phyloP scores from a whole-genome alignment of 164 flowering plant genomes.

The Aristolochia californica region DNA sequence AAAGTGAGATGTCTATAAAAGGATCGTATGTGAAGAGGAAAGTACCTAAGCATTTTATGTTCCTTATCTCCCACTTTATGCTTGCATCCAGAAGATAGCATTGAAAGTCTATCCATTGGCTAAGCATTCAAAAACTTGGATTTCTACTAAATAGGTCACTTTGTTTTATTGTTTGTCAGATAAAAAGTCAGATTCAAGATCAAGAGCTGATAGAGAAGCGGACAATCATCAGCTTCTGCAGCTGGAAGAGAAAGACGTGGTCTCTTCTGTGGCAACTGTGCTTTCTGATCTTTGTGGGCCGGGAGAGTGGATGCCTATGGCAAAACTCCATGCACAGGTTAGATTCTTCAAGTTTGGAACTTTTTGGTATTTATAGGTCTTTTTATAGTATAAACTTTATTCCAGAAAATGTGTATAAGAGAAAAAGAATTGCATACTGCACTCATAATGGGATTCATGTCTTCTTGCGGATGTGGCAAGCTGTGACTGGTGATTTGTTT shows the following conservation, averaged over 20 bases:
- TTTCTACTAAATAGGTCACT: not conserved
- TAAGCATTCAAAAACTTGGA: no score
- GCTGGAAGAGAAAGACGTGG: conserved; percentile 91
- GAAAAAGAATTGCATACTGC: not conserved
- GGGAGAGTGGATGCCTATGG: conserved; percentile 99
- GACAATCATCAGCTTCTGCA: conserved; percentile 76
- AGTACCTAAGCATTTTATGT: no score
- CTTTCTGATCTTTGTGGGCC: conserved; percentile 96
- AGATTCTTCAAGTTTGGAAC: conserved; percentile 8
- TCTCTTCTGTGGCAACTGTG: conserved; percentile 88
- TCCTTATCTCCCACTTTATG: no score
- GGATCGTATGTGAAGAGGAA: no score
- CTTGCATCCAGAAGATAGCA: no score
- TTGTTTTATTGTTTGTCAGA: conserved; percentile 31
- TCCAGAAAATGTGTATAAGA: no score
- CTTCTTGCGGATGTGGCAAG: no score
- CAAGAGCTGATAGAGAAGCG: conserved; percentile 67
- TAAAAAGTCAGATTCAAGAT: conserved; percentile 64
- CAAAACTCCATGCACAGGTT: conserved; percentile 85
- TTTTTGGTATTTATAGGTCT: not conserved
- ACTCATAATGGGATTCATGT: no score
- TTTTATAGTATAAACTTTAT: not conserved
- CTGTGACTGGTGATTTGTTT: no score
- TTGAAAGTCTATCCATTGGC: no score
- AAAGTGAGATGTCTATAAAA: no score